Percentiles rank a stretch among this genome's conserved stretches.
These are phyloP conservation scores for Lachnellula subtilissima DNA, from an alignment of 2,329 filamentous ascomycete species.

Conservation along the genomic window DNA sequence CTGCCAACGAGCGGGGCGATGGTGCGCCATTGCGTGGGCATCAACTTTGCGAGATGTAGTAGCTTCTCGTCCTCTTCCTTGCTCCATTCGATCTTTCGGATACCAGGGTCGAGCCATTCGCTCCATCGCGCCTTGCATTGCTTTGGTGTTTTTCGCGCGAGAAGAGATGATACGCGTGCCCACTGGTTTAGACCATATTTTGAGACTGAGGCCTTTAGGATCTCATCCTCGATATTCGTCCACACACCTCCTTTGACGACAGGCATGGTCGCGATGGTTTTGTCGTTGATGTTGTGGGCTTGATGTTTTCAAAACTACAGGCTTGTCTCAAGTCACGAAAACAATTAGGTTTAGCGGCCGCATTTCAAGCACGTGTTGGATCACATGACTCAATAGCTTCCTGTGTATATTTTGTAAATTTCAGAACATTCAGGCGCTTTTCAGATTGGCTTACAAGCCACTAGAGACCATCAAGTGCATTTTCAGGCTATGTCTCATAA, in stretches of 20 bases:
- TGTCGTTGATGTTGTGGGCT: background rate
- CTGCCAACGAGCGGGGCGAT: constrained; percentile 95
- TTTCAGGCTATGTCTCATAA: background rate
- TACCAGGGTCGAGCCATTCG: constrained; percentile 96
- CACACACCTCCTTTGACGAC: constrained; percentile 72
- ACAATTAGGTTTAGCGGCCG: background rate
- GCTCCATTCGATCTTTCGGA: constrained; percentile 98
- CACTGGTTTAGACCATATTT: constrained; percentile 97
- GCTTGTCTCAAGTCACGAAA: background rate
- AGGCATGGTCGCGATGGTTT: constrained; percentile 48
- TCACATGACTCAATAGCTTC: too few relatives aligned
- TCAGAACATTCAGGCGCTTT: too few relatives aligned
- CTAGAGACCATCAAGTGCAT: background rate
- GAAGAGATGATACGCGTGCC: constrained; percentile 94
- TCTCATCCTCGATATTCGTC: constrained; percentile 85
- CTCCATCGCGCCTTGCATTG: constrained; percentile 99
- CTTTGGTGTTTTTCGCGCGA: constrained; percentile 96
- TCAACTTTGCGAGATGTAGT: constrained; percentile 91
- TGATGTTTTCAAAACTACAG: background rate
- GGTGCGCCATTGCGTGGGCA: constrained; percentile 98
- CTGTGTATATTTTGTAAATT: too few relatives aligned
- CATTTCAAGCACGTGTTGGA: background rate
- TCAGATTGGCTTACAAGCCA: background rate
- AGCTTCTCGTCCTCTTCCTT: constrained; percentile 98
- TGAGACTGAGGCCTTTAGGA: constrained; percentile 81